These are phyloP conservation scores for Pseudogymnoascus sp. DNA, from an alignment of 2,329 filamentous ascomycete genomes.

Conservation along the genomic window DNA sequence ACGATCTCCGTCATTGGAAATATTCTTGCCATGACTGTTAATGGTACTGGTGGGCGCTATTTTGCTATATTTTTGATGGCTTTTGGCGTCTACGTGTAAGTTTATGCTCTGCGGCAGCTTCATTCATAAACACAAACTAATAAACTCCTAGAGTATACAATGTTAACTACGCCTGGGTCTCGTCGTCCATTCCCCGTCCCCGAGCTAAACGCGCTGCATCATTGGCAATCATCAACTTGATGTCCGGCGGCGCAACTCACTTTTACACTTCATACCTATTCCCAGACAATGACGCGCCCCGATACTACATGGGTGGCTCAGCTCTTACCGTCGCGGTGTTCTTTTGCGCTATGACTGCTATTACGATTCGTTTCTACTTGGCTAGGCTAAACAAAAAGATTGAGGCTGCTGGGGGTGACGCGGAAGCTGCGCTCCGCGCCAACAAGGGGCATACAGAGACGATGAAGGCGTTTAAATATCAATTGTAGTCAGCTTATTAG, in stretches of 20 bases:
- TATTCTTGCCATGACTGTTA: constrained; percentile 11
- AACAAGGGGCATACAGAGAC: background rate
- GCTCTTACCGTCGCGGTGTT: background rate
- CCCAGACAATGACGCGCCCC: constrained; percentile 25
- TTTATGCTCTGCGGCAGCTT: background rate
- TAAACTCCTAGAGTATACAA: background rate
- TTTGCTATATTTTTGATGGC: constrained; percentile 14
- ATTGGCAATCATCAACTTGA: constrained; percentile 23
- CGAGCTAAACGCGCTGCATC: constrained; percentile 14
- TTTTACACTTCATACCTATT: constrained; percentile 29
- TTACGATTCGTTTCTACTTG: constrained; percentile 1
- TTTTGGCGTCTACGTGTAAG: constrained; percentile 8
- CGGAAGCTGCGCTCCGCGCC: background rate
- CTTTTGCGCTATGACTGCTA: background rate
- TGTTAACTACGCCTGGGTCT: constrained; percentile 12
- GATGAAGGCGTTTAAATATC: background rate
- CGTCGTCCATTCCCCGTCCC: constrained; percentile 13
- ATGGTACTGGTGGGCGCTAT: constrained; percentile 12
- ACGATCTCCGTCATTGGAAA: constrained; percentile 12
- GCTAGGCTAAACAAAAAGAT: background rate
- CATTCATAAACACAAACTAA: background rate
- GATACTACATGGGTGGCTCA: constrained; percentile 24
- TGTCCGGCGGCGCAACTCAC: constrained; percentile 15
- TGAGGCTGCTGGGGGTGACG: background rate
- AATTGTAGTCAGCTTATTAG: background rate